Conservation (phyloP, 805 yeast genomes). For the Candida yuanshanica region DNA sequence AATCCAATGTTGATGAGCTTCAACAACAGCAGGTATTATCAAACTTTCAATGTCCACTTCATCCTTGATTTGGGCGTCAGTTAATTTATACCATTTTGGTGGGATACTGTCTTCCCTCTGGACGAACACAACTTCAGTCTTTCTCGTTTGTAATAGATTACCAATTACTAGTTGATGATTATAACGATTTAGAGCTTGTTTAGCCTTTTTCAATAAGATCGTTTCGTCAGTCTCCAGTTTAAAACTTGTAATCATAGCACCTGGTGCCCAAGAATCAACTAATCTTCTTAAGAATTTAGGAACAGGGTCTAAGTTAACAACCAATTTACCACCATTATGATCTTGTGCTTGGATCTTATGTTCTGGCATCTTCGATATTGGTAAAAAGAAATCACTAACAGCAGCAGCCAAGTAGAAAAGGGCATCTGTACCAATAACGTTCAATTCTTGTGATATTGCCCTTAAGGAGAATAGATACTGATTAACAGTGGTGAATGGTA, state of each 20-base stretch:
- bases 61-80: constrained; percentile 33
- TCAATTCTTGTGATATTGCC: constrained; percentile 54
- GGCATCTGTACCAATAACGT: constrained; percentile 49
- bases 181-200: constrained; percentile 74
- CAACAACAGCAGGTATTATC: constrained; percentile 73
- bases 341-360: constrained; percentile 90
- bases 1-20: constrained; percentile 62
- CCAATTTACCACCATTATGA: constrained; percentile 59
- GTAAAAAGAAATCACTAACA: constrained; percentile 93
- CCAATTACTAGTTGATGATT: constrained; percentile 95
- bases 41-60: constrained; percentile 67
- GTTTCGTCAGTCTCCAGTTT: constrained; percentile 83
- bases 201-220: constrained; percentile 69
- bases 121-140: constrained; percentile 83
- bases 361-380: constrained; percentile 77
- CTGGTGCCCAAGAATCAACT: constrained; percentile 92
- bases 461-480: constrained; percentile 86
- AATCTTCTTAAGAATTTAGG: constrained; percentile 87
- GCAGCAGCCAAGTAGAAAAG: constrained; percentile 94
- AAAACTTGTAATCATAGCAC: constrained; percentile 90
- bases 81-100: constrained; percentile 45
- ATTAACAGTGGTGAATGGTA: constrained; percentile 93
- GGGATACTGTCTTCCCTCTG: constrained; percentile 34
- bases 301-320: constrained; percentile 88
- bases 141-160: constrained; percentile 83